Percentiles rank a stretch among this genome's conserved stretches.
Evolutionary conservation across 345 rosid genomes (phyloP).

Genomic region (Aegle marmelos): DNA sequence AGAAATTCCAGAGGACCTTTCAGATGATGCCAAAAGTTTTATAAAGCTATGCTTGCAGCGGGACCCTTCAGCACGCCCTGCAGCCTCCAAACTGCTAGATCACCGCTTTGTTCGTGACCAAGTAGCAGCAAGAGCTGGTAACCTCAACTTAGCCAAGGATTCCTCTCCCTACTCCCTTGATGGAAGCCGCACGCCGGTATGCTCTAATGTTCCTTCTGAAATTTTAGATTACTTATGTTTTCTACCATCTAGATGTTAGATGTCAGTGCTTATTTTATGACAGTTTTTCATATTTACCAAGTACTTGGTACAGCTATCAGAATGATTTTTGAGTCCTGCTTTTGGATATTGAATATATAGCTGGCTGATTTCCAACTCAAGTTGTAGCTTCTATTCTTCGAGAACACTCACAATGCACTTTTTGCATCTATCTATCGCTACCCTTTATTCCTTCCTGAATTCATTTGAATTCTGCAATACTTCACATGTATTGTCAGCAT

Average conservation of each 20-base stretch:
- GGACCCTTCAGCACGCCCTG: conserved; percentile 77
- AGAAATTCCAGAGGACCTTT: conserved; percentile 83
- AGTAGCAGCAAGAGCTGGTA: conserved; percentile 46
- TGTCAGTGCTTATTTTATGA: background rate
- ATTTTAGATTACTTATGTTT: background rate
- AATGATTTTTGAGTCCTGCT: background rate
- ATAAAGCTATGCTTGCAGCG: conserved; percentile 83
- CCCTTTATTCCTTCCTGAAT: background rate
- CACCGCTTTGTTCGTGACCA: conserved; percentile 78
- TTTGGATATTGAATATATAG: background rate
- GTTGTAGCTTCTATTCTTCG: background rate
- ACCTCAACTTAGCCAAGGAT: conserved; percentile 47
- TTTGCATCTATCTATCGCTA: background rate
- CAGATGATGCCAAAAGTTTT: conserved; percentile 79
- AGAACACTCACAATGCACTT: background rate
- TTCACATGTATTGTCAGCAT: background rate
- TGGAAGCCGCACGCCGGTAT: conserved; percentile 75
- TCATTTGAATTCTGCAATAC: background rate
- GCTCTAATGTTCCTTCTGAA: background rate
- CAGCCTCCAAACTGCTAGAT: conserved; percentile 70
- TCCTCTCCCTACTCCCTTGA: conserved; percentile 54
- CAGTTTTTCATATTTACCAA: background rate
- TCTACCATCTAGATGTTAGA: background rate
- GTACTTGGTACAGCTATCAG: background rate
- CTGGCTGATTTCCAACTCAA: background rate